A percentile compares a stretch with the other conserved stretches of the same genome.
Evolutionary conservation across 768 basidiomycete genomes (phyloP).

Genomic region (Zangia roseola): DNA sequence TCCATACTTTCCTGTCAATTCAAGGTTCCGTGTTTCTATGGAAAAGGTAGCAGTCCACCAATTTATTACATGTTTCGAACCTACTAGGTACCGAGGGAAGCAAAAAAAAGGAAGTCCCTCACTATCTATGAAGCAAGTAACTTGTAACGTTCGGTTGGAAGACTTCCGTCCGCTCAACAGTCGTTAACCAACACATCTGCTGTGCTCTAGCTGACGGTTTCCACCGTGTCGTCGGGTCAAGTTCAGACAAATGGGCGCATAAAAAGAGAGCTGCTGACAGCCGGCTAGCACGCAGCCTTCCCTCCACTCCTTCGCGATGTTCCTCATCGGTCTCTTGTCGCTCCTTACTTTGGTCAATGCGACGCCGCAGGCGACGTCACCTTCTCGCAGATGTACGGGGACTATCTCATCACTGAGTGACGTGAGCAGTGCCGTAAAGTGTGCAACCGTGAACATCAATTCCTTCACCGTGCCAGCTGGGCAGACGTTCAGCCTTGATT

Average conservation of each 20-base stretch:
- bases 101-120: too few relatives aligned
- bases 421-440: slow-evolving; percentile 49
- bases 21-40: too few relatives aligned
- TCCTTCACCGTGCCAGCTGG: slow-evolving; percentile 57
- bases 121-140: too few relatives aligned
- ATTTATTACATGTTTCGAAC: too few relatives aligned
- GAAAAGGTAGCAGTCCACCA: too few relatives aligned
- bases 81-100: too few relatives aligned
- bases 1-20: too few relatives aligned
- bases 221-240: neutral
- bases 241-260: neutral
- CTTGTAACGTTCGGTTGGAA: too few relatives aligned
- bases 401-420: slow-evolving; percentile 54
- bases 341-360: slow-evolving; percentile 18
- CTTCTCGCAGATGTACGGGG: slow-evolving; percentile 41
- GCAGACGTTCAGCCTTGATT: slow-evolving; percentile 44
- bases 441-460: slow-evolving; percentile 57
- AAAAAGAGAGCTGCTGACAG: neutral
- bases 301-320: slow-evolving; percentile 2
- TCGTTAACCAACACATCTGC: too few relatives aligned
- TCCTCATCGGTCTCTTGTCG: slow-evolving; percentile 11
- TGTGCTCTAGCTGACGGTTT: neutral
- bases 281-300: neutral
- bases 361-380: slow-evolving; percentile 11
- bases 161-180: too few relatives aligned